Percentiles rank a stretch among this genome's conserved stretches.
These are phyloP conservation scores for Mortierella claussenii DNA, from an alignment of 192 early-diverging fungal species.

Conservation along the genomic window DNA sequence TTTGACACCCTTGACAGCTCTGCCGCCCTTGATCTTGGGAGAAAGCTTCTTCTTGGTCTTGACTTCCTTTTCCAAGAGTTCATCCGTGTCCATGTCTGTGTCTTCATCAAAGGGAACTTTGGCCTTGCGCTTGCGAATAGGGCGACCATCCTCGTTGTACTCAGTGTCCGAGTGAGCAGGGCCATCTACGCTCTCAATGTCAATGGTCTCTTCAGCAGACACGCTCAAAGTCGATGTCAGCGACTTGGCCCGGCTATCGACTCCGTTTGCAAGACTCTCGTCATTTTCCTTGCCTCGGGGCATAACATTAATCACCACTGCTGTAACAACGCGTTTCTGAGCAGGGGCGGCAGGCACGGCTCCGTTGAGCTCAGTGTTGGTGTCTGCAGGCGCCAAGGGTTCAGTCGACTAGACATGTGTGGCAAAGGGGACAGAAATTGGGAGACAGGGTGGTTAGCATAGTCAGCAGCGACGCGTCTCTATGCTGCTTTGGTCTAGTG, in stretches of 20 bases:
- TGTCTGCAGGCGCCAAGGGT: constrained; percentile 26
- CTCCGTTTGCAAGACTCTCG: constrained; percentile 18
- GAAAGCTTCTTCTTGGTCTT: constrained; percentile 40
- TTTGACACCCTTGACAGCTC: constrained; percentile 7
- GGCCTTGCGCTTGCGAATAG: constrained; percentile 44
- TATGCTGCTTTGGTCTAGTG: constrained; percentile 14
- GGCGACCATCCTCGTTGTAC: constrained; percentile 29
- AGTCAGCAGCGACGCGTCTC: background rate
- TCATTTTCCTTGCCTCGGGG: constrained; percentile 43
- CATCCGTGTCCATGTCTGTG: constrained; percentile 50
- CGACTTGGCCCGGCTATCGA: background rate
- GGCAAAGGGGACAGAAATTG: no score
- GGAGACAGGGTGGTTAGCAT: no score
- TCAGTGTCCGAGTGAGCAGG: constrained; percentile 23
- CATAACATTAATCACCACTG: background rate
- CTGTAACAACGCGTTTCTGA: constrained; percentile 14
- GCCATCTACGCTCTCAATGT: constrained; percentile 31
- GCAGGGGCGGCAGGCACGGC: background rate
- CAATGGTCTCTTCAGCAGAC: constrained; percentile 26
- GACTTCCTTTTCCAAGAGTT: constrained; percentile 44
- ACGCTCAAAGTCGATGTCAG: background rate
- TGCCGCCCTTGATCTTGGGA: constrained; percentile 15
- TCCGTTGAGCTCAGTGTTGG: constrained; percentile 17
- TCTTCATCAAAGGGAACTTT: constrained; percentile 45
- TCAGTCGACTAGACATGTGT: constrained; percentile 41